These are phyloP conservation scores for Laguncularia racemosa DNA, from an alignment of 345 rosid species.

Conservation along the genomic window DNA sequence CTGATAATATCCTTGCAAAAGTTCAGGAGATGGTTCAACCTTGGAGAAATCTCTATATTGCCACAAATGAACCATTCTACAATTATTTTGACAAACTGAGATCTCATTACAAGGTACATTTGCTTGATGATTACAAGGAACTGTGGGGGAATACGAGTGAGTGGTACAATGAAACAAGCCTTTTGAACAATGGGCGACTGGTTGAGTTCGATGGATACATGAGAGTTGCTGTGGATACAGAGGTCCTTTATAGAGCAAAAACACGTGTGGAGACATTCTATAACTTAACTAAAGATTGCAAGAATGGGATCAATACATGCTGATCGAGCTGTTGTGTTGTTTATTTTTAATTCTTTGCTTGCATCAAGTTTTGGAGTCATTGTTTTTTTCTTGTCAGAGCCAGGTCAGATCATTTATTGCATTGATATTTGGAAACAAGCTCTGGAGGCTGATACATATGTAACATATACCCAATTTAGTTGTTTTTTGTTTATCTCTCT, in stretches of 20 bases:
- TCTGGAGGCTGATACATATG: neutral
- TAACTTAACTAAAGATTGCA: slow-evolving; percentile 82
- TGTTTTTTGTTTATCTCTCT: too few species aligned
- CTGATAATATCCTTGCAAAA: slow-evolving; percentile 55
- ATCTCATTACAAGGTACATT: slow-evolving; percentile 77
- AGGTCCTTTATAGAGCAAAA: slow-evolving; percentile 70
- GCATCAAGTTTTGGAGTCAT: neutral
- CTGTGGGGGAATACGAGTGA: slow-evolving; percentile 77
- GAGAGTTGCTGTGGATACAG: slow-evolving; percentile 97
- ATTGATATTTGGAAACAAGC: neutral
- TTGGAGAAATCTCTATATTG: slow-evolving; percentile 75
- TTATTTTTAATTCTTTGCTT: neutral
- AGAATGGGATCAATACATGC: slow-evolving; percentile 87
- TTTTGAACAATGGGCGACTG: slow-evolving; percentile 51
- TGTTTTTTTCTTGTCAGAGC: slow-evolving; percentile 2
- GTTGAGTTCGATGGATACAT: slow-evolving; percentile 92
- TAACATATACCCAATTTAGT: too few species aligned
- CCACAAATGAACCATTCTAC: slow-evolving; percentile 80
- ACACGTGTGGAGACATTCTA: slow-evolving; percentile 78
- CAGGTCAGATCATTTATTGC: slow-evolving; percentile 6
- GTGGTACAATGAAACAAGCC: slow-evolving; percentile 79
- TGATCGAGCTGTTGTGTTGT: slow-evolving; percentile 16
- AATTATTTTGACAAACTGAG: slow-evolving; percentile 87
- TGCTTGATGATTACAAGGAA: slow-evolving; percentile 75
- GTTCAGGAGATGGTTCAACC: slow-evolving; percentile 53